phyloP scores from a whole-genome alignment of 2,329 filamentous ascomycete species.

The Beauveria rudraprayagi region DNA sequence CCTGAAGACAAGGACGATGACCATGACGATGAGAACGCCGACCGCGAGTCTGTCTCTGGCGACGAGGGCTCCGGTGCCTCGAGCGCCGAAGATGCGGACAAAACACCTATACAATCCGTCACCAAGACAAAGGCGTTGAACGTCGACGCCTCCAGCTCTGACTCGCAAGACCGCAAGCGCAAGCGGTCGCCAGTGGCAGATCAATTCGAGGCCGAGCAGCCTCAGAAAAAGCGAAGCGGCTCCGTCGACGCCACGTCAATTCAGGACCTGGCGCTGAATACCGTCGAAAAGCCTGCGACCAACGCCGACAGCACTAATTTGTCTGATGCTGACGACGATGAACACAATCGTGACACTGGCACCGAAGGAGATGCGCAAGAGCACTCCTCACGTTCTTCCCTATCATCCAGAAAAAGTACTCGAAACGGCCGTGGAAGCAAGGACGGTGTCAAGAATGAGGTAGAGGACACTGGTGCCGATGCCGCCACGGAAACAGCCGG shows the following conservation, averaged over 20 bases:
- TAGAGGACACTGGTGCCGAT: conserved; percentile 13
- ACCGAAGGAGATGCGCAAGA: conserved; percentile 25
- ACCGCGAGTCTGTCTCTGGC: conserved; percentile 28
- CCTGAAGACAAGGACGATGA: conserved; percentile 29
- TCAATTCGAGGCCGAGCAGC: conserved; percentile 38
- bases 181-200: conserved; percentile 41
- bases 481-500: conserved; percentile 21
- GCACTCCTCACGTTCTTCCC: conserved; percentile 26
- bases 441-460: conserved; percentile 19
- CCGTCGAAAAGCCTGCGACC: conserved; percentile 29
- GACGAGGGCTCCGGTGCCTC: conserved; percentile 32
- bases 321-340: conserved; percentile 42
- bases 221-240: conserved; percentile 45
- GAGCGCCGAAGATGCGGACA: conserved; percentile 29
- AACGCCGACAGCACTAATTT: conserved; percentile 31
- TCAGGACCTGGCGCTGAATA: conserved; percentile 24
- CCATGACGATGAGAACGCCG: conserved; percentile 22
- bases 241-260: conserved; percentile 34
- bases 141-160: conserved; percentile 2
- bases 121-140: conserved; percentile 19
- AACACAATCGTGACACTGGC: conserved; percentile 22
- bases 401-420: conserved; percentile 31
- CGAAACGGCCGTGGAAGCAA: conserved; percentile 34
- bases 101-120: conserved; percentile 28
- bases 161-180: conserved; percentile 37